Evolutionary conservation across 2,329 filamentous ascomycete species (phyloP).

Genomic region (Bimuria novae-zelandiae): DNA sequence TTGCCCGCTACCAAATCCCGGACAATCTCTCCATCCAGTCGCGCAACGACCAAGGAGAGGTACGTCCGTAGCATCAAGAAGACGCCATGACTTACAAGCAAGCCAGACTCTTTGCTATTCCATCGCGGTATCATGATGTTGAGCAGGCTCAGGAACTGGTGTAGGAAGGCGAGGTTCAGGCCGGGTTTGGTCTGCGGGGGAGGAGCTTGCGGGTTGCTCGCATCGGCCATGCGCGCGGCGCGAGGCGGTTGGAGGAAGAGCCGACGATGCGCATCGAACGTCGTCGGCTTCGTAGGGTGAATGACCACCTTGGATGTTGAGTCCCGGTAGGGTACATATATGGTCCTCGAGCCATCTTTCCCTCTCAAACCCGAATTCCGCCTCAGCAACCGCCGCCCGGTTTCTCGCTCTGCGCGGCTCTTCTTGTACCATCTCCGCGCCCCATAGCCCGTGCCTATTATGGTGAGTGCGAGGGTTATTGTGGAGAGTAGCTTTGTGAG

Average conservation of each 20-base stretch:
- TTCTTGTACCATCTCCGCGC: conserved; percentile 77
- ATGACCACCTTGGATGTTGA: conserved; percentile 90
- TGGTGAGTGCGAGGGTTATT: conserved; percentile 74
- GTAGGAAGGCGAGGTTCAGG: conserved; percentile 90
- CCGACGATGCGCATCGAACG: conserved; percentile 93
- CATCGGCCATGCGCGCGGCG: conserved; percentile 75
- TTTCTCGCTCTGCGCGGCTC: conserved; percentile 76
- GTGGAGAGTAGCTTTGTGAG: conserved; percentile 76
- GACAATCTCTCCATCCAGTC: conserved; percentile 94
- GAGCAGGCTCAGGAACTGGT: conserved; percentile 93
- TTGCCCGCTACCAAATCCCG: conserved; percentile 95
- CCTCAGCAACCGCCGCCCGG: conserved; percentile 79
- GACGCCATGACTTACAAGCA: conserved; percentile 84
- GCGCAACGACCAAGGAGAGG: conserved; percentile 87
- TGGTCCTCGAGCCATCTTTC: conserved; percentile 92
- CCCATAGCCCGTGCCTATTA: conserved; percentile 79
- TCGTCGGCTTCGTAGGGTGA: conserved; percentile 84
- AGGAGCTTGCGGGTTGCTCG: conserved; percentile 68
- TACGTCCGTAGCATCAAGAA: conserved; percentile 94
- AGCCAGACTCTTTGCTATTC: conserved; percentile 91
- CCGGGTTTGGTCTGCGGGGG: conserved; percentile 91
- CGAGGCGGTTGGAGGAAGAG: conserved; percentile 90
- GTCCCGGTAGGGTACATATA: conserved; percentile 92
- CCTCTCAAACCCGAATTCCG: conserved; percentile 91
- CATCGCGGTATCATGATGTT: conserved; percentile 98